Percentiles rank a stretch among this genome's conserved stretches.
These are phyloP conservation scores for Yarrowia sp. DNA, from an alignment of 805 yeast genomes.

Conservation along the genomic window DNA sequence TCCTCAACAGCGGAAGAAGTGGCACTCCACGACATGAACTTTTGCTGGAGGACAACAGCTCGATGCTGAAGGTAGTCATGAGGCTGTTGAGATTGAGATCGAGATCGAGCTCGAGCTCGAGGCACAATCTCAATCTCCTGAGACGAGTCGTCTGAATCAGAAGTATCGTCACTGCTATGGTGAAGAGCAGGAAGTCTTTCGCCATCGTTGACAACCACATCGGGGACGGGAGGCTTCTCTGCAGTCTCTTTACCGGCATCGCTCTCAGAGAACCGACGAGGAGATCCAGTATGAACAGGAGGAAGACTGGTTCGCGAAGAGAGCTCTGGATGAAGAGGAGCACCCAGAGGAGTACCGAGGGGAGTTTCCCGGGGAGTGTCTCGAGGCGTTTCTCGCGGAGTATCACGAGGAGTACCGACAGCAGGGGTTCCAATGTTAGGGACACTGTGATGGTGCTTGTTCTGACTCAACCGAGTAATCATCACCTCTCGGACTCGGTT, in stretches of 20 bases:
- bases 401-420: slow-evolving; percentile 17
- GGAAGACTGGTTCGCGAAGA: slow-evolving; percentile 31
- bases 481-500: slow-evolving; percentile 54
- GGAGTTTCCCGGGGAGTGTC: slow-evolving; percentile 12
- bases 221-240: neutral
- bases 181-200: neutral
- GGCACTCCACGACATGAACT: slow-evolving; percentile 60
- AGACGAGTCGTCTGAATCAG: slow-evolving; percentile 24
- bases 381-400: slow-evolving; percentile 7
- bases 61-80: slow-evolving; percentile 43
- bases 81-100: slow-evolving; percentile 3
- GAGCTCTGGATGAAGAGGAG: slow-evolving; percentile 5
- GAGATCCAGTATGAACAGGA: neutral
- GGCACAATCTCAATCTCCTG: slow-evolving; percentile 23
- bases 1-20: slow-evolving; percentile 59
- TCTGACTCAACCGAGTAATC: slow-evolving; percentile 18
- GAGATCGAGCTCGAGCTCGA: neutral
- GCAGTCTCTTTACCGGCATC: neutral
- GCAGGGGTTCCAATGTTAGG: slow-evolving; percentile 30
- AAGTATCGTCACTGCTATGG: slow-evolving; percentile 9
- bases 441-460: slow-evolving; percentile 17
- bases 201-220: neutral
- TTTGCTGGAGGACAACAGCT: slow-evolving; percentile 46
- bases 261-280: slow-evolving; percentile 3
- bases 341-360: slow-evolving; percentile 3